Evolutionary conservation across 2,329 filamentous ascomycete genomes (phyloP).

Genomic region (Exophiala phaeomuriformis): DNA sequence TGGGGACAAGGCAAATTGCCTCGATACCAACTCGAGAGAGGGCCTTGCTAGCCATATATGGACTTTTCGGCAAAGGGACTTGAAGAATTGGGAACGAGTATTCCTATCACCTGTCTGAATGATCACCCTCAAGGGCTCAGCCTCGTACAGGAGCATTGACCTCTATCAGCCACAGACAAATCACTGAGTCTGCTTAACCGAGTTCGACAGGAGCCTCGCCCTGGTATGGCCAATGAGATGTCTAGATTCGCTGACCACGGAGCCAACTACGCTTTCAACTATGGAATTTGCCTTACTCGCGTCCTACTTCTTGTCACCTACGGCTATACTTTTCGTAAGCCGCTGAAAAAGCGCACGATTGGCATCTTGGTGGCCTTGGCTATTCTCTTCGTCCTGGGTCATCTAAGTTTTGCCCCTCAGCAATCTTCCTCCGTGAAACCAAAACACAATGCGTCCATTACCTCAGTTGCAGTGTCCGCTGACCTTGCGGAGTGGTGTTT

Average conservation of each 20-base stretch:
- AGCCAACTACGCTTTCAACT: background rate
- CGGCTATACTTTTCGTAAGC: background rate
- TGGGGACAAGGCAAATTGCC: too few species aligned
- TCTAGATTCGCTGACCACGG: too few species aligned
- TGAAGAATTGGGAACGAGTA: background rate
- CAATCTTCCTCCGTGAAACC: background rate
- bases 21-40: too few species aligned
- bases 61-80: too few species aligned
- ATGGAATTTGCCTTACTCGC: background rate
- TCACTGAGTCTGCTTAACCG: background rate
- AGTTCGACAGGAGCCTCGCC: background rate
- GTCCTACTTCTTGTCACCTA: background rate
- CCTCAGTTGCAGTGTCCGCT: background rate
- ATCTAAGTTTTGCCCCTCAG: background rate
- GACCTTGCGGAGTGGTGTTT: background rate
- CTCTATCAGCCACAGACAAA: background rate
- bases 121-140: background rate
- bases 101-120: background rate
- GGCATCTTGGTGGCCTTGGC: background rate
- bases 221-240: background rate
- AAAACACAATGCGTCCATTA: background rate
- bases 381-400: background rate
- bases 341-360: background rate
- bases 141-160: background rate
- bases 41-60: too few species aligned